These are phyloP conservation scores for Fistulinella cinereoalba DNA, from an alignment of 1,284 basidiomycete genomes.

Conservation along the genomic window DNA sequence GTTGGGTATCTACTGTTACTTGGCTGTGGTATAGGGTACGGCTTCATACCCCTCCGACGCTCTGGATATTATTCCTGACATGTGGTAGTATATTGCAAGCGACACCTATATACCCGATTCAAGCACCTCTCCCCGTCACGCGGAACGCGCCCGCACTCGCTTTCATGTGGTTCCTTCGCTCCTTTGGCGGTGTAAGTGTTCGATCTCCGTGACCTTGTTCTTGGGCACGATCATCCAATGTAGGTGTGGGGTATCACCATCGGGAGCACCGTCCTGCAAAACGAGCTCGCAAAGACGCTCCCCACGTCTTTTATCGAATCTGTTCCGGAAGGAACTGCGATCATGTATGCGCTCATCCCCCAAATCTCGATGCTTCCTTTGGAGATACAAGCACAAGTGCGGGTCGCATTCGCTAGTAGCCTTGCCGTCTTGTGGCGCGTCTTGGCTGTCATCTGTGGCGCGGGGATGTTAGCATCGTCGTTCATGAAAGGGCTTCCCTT, in stretches of 20 bases:
- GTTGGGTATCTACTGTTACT: conserved; percentile 1
- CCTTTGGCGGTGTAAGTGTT: conserved; percentile 19
- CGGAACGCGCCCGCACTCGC: conserved; percentile 34
- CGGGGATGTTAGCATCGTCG: conserved; percentile 5
- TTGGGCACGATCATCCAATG: not conserved
- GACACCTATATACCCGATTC: conserved; percentile 23
- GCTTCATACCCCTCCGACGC: not conserved
- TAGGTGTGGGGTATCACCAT: conserved; percentile 36
- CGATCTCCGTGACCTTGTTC: not conserved
- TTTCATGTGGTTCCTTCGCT: conserved; percentile 33
- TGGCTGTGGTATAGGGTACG: conserved; percentile 10
- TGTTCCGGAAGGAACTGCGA: conserved; percentile 7
- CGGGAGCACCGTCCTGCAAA: conserved; percentile 32
- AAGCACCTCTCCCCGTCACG: conserved; percentile 35
- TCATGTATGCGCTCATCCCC: conserved; percentile 11
- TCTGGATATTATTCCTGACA: not conserved
- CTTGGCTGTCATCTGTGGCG: not conserved
- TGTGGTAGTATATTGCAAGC: not conserved
- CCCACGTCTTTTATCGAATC: conserved; percentile 18
- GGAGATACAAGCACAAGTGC: conserved; percentile 1
- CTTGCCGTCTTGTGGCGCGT: conserved; percentile 9
- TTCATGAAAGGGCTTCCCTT: conserved; percentile 7
- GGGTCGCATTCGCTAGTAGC: conserved; percentile 11
- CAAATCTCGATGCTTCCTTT: conserved; percentile 1
- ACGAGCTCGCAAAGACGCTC: conserved; percentile 25